Conservation (phyloP, 306 rosid species). For the Pyrus bretschneideri region DNA sequence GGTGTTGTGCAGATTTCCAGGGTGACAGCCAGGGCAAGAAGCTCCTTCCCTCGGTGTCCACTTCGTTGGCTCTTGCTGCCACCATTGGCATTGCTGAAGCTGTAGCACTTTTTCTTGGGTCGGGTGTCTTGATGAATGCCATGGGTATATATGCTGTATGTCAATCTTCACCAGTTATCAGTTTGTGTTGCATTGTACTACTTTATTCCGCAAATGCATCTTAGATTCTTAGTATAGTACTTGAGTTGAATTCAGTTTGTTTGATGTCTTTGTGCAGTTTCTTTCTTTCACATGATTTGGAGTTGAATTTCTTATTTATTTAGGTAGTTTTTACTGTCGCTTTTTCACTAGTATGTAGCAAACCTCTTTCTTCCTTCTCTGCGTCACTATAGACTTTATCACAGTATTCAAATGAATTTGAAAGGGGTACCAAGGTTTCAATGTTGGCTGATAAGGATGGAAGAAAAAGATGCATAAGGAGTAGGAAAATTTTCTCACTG, state of each 20-base stretch:
- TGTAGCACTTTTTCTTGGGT: constrained; percentile 62
- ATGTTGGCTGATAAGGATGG: neutral
- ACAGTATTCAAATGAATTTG: neutral
- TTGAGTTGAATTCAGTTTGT: neutral
- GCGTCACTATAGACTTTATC: neutral
- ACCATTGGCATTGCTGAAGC: constrained; percentile 83
- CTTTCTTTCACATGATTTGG: neutral
- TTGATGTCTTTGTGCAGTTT: neutral
- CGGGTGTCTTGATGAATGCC: constrained; percentile 68
- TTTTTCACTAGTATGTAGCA: neutral
- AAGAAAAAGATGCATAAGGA: neutral
- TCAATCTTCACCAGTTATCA: constrained; percentile 34
- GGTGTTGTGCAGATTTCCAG: constrained; percentile 27
- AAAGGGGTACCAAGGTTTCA: neutral
- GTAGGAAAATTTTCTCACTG: neutral
- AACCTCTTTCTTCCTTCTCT: neutral
- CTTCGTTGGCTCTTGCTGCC: constrained; percentile 78
- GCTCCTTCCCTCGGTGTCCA: constrained; percentile 71
- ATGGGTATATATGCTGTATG: constrained; percentile 94
- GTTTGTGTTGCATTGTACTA: neutral
- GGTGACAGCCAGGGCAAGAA: constrained; percentile 39
- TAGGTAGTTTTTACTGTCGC: neutral
- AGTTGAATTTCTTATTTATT: neutral
- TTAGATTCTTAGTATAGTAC: neutral
- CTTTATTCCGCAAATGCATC: neutral